Conservation (phyloP, 805 yeast genomes). For the Candida coleopterorum region DNA sequence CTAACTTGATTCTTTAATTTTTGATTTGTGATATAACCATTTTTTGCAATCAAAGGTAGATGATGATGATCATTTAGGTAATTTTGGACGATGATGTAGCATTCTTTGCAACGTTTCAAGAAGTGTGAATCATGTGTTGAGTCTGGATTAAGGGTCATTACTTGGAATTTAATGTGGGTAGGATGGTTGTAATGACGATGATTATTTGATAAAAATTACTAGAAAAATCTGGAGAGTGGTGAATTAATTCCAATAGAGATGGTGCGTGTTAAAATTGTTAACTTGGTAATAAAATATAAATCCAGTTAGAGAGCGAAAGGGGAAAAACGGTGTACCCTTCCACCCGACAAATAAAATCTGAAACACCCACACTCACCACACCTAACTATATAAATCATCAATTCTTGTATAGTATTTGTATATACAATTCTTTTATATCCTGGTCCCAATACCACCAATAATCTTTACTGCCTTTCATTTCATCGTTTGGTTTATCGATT, state of each 20-base stretch:
- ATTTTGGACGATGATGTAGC: constrained; percentile 26
- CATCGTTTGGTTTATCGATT: constrained; percentile 28
- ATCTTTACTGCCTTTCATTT: constrained; percentile 20
- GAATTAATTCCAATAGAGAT: too few species aligned
- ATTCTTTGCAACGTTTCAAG: constrained; percentile 24
- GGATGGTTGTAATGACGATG: background rate
- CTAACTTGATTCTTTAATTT: constrained; percentile 22
- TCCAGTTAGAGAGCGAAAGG: too few species aligned
- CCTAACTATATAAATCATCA: too few species aligned
- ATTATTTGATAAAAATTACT: too few species aligned
- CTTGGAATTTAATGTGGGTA: background rate
- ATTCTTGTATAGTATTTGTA: constrained; percentile 59
- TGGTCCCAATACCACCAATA: constrained; percentile 74
- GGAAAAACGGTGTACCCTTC: too few species aligned
- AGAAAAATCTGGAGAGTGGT: too few species aligned
- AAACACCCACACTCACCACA: too few species aligned
- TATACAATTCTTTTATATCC: constrained; percentile 61
- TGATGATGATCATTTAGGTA: constrained; percentile 25
- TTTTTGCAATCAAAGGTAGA: constrained; percentile 18
- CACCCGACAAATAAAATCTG: constrained; percentile 1
- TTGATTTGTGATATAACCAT: constrained; percentile 18
- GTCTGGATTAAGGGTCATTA: too few species aligned
- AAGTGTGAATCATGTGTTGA: constrained; percentile 8
- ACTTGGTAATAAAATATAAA: too few species aligned
- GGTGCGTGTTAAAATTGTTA: too few species aligned